phyloP scores from a whole-genome alignment of 129 eudicot species.

The Lactuca saligna region DNA sequence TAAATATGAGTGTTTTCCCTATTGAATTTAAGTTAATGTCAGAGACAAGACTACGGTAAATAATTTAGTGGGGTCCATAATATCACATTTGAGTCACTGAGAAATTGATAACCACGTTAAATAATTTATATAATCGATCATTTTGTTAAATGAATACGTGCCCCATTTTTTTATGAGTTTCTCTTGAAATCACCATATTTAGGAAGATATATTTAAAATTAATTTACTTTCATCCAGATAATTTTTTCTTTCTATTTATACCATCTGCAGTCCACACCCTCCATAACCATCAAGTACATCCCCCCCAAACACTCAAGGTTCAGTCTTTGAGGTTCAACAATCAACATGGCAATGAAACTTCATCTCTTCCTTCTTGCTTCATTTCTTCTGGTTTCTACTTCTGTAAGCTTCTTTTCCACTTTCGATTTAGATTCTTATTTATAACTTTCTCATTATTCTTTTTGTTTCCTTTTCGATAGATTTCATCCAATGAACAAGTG shows the following conservation, averaged over 20 bases:
- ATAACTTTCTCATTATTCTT: neutral
- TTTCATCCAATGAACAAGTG: slow-evolving; percentile 29
- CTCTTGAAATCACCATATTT: too few species aligned
- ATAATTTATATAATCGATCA: too few species aligned
- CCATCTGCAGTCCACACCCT: slow-evolving; percentile 14
- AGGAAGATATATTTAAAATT: neutral
- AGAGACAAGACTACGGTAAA: too few species aligned
- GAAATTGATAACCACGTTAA: too few species aligned
- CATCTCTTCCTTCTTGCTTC: slow-evolving; percentile 32
- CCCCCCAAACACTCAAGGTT: slow-evolving; percentile 7
- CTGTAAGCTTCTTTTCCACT: slow-evolving; percentile 26
- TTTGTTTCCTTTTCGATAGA: neutral
- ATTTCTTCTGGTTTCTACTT: slow-evolving; percentile 26
- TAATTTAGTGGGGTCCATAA: neutral
- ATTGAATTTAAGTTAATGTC: too few species aligned
- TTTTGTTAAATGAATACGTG: too few species aligned
- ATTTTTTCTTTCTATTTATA: slow-evolving; percentile 27
- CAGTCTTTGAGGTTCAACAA: slow-evolving; percentile 10
- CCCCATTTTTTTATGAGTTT: too few species aligned
- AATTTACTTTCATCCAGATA: neutral
- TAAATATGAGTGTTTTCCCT: too few species aligned
- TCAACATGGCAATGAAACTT: slow-evolving; percentile 30
- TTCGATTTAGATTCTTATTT: neutral
- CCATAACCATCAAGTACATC: neutral
- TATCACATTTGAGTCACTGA: neutral